Conservation (phyloP, 805 yeast species). For the Saitoella complicata region DNA sequence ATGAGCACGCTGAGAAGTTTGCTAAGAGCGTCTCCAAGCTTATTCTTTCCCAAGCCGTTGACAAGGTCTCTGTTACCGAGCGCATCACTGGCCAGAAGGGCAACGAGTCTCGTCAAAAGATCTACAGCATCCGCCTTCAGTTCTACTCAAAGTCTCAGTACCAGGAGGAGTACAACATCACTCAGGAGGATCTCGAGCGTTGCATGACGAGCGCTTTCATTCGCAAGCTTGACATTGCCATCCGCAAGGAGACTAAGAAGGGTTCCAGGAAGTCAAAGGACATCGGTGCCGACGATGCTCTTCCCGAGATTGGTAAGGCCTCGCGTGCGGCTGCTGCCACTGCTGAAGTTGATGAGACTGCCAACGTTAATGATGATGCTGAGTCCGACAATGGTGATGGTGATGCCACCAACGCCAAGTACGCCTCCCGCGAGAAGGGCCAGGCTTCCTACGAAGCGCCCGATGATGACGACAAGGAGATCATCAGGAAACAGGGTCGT, state of each 20-base stretch:
- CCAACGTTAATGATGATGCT: slow-evolving; percentile 21
- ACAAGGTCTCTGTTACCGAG: slow-evolving; percentile 71
- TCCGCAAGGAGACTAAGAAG: slow-evolving; percentile 39
- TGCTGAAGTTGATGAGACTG: slow-evolving; percentile 37
- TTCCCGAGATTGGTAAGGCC: slow-evolving; percentile 26
- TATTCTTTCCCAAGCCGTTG: slow-evolving; percentile 74
- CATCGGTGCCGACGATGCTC: slow-evolving; percentile 18
- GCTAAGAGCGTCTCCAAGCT: slow-evolving; percentile 80
- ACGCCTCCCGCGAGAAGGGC: slow-evolving; percentile 53
- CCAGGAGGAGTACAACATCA: slow-evolving; percentile 73
- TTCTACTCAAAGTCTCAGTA: slow-evolving; percentile 69
- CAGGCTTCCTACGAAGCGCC: slow-evolving; percentile 88
- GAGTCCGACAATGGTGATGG: slow-evolving; percentile 44
- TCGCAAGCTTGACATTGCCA: slow-evolving; percentile 19
- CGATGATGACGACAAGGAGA: slow-evolving; percentile 86
- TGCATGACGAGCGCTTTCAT: slow-evolving; percentile 54
- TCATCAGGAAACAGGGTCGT: slow-evolving; percentile 68
- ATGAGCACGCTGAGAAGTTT: slow-evolving; percentile 80
- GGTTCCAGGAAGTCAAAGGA: slow-evolving; percentile 70
- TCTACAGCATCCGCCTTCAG: slow-evolving; percentile 56
- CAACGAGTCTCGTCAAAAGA: slow-evolving; percentile 36
- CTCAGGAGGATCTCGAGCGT: slow-evolving; percentile 58
- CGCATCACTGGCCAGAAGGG: slow-evolving; percentile 48
- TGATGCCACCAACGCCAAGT: slow-evolving; percentile 44
- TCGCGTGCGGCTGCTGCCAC: slow-evolving; percentile 22